Base-by-base conservation (phyloP, 1,284 basidiomycete species). In the Pascua guehoae region DNA sequence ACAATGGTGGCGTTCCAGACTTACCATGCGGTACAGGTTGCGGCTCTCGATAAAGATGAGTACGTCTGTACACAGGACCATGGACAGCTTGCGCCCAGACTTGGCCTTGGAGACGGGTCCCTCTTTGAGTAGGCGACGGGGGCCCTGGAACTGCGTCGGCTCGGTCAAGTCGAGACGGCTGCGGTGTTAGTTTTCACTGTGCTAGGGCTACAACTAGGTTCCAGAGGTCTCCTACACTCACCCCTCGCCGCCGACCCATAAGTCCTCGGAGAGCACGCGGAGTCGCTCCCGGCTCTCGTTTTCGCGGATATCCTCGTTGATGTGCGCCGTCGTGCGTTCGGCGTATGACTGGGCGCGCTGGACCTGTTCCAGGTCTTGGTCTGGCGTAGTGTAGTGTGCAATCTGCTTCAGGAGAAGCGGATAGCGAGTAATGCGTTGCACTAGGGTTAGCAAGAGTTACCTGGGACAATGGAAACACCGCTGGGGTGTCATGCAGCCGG, bases 361-460 rank as follows among this genome's bases (percentile, higher is more conserved):
- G 38, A 95, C 83, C 0, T 72, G 72, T 14, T 72, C 72, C 41
- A 82, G 79, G 66, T 93, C 70, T 40, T 72, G 64, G 51, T 83
- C 83, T 0, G 76, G 71, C 24, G 87, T 84, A 1, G 91, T 92
- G 69, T 93, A 90, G 40, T 87, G 82, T 14, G 91, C 75, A 60
- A 97, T 89, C 85, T 90, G 68, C 54, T 85, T 85, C 62, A 96
- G 85, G 38, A 97, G 80, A 0, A 97, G 80, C 0, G 93, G 93
- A 71, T 96, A 97, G 57, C 91, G 82, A 1, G 93, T 95, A 53
- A 96, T 85, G 12, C 93, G 86, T 85, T 97, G 94, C 93, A 97
- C 90, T 92, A 56, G 17, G 5, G 41, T 65, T 45, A 60, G 59
- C 41, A 15, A 53, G 43, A 16, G 24, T 4, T 14, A 50, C 46